phyloP scores from a whole-genome alignment of 2,329 filamentous ascomycete species.

The Alternaria longipes region DNA sequence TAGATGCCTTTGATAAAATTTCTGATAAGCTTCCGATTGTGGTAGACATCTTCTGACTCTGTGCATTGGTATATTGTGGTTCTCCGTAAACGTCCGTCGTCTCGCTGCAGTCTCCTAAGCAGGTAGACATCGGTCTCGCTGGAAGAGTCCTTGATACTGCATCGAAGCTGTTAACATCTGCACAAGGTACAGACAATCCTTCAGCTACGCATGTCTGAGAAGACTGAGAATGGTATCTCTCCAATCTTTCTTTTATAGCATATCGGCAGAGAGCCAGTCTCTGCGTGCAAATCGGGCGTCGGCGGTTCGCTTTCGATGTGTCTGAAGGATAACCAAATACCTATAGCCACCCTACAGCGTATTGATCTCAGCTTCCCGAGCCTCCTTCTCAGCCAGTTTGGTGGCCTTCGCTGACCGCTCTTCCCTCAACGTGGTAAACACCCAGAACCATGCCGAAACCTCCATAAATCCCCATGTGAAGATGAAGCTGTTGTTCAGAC shows the following conservation, averaged over 20 bases:
- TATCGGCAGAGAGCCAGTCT: background rate
- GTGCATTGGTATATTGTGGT: background rate
- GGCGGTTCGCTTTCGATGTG: background rate
- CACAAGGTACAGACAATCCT: background rate
- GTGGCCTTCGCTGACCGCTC: conserved; percentile 45
- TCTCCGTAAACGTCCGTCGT: background rate
- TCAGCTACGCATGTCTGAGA: background rate
- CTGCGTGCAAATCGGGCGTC: background rate
- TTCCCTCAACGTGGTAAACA: conserved; percentile 50
- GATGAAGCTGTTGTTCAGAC: conserved; percentile 82
- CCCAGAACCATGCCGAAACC: conserved; percentile 88
- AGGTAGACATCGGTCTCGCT: background rate
- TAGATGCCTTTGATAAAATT: conserved; percentile 5
- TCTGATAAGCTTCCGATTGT: background rate
- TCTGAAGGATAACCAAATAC: background rate
- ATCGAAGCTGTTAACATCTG: background rate
- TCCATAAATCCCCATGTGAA: conserved; percentile 89
- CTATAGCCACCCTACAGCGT: conserved; percentile 20
- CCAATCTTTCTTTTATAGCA: background rate
- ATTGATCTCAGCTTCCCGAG: conserved; percentile 35
- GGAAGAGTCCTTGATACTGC: background rate
- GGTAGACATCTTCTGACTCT: background rate
- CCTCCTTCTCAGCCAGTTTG: conserved; percentile 44
- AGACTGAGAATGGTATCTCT: background rate
- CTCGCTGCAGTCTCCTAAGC: background rate